Evolutionary conservation across 176 grass and related monocot genomes (phyloP), one percentile per base, ranked within the genome.

Genomic region (Carex pumila): DNA sequence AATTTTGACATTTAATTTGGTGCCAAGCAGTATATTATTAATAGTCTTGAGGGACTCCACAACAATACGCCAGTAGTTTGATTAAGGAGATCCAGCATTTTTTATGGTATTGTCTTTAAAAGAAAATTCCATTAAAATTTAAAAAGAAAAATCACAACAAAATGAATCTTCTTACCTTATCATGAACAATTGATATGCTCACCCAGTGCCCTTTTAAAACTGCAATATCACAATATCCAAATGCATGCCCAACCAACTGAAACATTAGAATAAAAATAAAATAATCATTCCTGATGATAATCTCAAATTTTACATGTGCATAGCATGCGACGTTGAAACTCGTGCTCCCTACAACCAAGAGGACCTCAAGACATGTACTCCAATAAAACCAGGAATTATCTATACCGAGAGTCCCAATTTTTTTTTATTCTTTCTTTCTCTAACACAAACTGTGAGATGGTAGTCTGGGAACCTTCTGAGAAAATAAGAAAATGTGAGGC

Each of bases 221-320:
- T 77, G 49, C 56, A 55, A 77, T 15, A 77, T 56, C 72, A 30
- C 71, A 22, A 56, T 77, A 45, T 73, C 13, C 70, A 73, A 73
- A 73, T 72, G 70, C 2, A 54, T 54, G 22, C 72, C 50, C 43
- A 18, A 77, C 49, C 72, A 77, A 56, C 72, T 77, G 72, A 55
- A 77, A 77, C 12, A 31, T 7, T 54, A 55, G 49, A 77, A 68
- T 55, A 7, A 77, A 70, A 55, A 56, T 30, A 75, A 70, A 15
- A 77, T 12, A 13, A 77, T 76, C 21, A 56, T 49, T 53, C 4
- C 5, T 37, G 22, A 76, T 7, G 6, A 77, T 55, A 55, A 32
- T 21, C 6, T 22, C 8, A 32, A 0, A 8, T 32, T 56, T 32
- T 17, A 30, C 1, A 77, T 8, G 25, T 74, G 12, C 43, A 5